Evolutionary conservation across 176 grass and related monocot species (phyloP).

Genomic region (Raddia guianensis): DNA sequence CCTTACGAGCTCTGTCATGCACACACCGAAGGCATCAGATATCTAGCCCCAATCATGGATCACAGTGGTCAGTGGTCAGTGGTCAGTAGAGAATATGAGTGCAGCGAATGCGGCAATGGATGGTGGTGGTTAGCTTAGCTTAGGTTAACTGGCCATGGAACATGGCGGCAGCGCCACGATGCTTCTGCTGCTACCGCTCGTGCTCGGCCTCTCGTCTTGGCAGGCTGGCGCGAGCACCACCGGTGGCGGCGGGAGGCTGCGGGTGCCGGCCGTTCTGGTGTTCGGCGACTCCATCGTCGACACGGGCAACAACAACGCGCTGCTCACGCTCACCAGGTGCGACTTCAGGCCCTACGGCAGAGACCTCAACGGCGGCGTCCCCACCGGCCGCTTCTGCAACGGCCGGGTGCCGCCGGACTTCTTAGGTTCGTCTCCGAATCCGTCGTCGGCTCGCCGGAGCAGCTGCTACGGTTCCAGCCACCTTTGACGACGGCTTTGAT

Average conservation of each 20-base stretch:
- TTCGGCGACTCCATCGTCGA: slow-evolving; percentile 75
- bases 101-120: background rate
- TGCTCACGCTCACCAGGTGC: slow-evolving; percentile 45
- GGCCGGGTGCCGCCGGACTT: slow-evolving; percentile 54
- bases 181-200: background rate
- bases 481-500: no score
- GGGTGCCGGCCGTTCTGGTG: slow-evolving; percentile 53
- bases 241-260: background rate
- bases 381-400: slow-evolving; percentile 69
- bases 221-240: background rate
- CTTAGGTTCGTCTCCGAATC: slow-evolving; percentile 29
- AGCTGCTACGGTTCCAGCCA: background rate
- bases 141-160: slow-evolving; percentile 1
- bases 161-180: background rate
- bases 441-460: background rate
- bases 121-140: background rate
- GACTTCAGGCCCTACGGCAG: slow-evolving; percentile 57
- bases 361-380: slow-evolving; percentile 51
- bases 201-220: slow-evolving; percentile 17
- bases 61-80: background rate
- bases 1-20: background rate
- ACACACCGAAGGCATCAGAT: background rate
- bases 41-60: background rate
- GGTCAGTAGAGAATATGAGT: background rate
- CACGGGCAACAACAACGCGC: slow-evolving; percentile 65